Base-by-base conservation (phyloP, 805 yeast species). In the Yarrowia deformans region DNA sequence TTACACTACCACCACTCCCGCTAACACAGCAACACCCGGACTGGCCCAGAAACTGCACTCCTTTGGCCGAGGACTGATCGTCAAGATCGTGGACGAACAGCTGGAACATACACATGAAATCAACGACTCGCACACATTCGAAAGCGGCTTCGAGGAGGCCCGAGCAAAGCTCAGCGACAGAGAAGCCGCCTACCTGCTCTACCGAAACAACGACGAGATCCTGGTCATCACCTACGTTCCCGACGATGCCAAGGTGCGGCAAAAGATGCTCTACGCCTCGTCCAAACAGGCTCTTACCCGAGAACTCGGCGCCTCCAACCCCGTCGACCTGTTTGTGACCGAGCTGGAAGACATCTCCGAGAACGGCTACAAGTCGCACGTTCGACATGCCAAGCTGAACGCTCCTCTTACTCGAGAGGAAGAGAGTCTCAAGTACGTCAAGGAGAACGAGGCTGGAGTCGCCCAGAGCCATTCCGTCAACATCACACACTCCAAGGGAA, bases 231-330 rank as follows among this genome's bases (percentile, higher is more conserved):
- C 95, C 23, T 93, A 84, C 79, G 93, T 94, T 67, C 98, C 99
- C 0, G 98, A 94, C 77, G 78, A 78, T 64, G 90, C 97, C 9
- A 87, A 88, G 2, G 93, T 94, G 46, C 85, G 93, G 70, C 83
- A 85, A 69, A 95, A 94, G 77, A 95, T 95, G 98, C 82, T 95
- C 61, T 95, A 93, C 77, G 98, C 98, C 5, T 91, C 97, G 1
- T 88, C 96, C 12, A 91, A 91, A 71, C 89, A 87, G 77, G 87
- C 95, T 1, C 78, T 95, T 45, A 79, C 90, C 69, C 86, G 90
- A 73, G 88, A 89, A 71, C 81, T 94, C 48, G 97, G 97, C 9
- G 84, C 84, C 6, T 74, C 81, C 18, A 84, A 83, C 69, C 79
- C 80, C 68, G 85, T 88, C 77, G 75, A 80, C 48, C 75, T 89